Evolutionary conservation across 331 rosid genomes (phyloP).

Genomic region (Telfairia occidentalis): DNA sequence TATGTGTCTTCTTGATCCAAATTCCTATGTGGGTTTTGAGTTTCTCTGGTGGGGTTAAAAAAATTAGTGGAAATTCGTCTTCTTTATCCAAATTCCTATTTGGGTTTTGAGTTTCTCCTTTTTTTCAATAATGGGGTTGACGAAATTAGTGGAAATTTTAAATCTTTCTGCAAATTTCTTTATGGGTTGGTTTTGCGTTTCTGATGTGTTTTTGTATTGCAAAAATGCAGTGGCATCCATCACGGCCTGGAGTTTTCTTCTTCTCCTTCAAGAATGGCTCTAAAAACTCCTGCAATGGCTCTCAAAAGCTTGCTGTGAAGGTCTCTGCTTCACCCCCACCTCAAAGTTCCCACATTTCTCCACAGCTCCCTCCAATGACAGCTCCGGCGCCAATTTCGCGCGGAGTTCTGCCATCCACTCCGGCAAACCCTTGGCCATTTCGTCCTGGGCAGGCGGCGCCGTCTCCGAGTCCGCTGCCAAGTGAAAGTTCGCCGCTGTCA

Average conservation of each 20-base stretch:
- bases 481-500: constrained; percentile 30
- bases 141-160: background rate
- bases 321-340: constrained; percentile 26
- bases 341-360: constrained; percentile 23
- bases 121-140: background rate
- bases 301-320: constrained; percentile 57
- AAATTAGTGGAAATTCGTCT: background rate
- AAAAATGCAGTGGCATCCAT: constrained; percentile 71
- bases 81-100: background rate
- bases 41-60: background rate
- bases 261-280: constrained; percentile 68
- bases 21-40: background rate
- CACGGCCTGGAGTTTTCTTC: constrained; percentile 73
- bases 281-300: constrained; percentile 43
- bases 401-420: constrained; percentile 40
- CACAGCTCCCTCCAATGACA: constrained; percentile 34
- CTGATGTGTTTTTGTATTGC: background rate
- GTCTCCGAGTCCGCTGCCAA: constrained; percentile 26
- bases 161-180: background rate
- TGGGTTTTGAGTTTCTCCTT: background rate
- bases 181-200: constrained; percentile 9
- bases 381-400: constrained; percentile 67
- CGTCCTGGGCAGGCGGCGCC: constrained; percentile 41
- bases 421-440: constrained; percentile 73
- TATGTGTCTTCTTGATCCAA: no score